These are phyloP conservation scores for Barbarea vulgaris DNA, from an alignment of 345 rosid genomes.

Conservation along the genomic window DNA sequence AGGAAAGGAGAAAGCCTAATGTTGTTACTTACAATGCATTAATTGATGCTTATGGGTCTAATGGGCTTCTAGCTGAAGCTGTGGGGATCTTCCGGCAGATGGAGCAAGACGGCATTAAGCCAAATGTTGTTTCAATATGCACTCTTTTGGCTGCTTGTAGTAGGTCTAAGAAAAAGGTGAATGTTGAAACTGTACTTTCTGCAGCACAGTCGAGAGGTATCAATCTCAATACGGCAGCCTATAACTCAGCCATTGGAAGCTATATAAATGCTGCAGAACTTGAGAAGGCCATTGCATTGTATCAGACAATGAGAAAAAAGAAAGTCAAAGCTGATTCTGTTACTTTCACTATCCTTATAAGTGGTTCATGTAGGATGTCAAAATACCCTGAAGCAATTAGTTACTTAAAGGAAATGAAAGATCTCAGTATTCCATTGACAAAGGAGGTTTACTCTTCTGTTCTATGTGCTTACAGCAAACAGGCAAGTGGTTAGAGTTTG, in stretches of 20 bases:
- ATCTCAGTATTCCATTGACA: constrained; percentile 62
- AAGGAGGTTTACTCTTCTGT: constrained; percentile 80
- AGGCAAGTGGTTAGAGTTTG: constrained; percentile 54
- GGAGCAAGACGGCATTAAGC: constrained; percentile 73
- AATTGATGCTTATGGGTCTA: constrained; percentile 92
- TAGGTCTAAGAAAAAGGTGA: constrained; percentile 68
- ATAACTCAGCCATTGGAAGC: constrained; percentile 89
- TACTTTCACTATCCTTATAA: constrained; percentile 79
- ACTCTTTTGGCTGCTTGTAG: constrained; percentile 90
- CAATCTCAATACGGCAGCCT: constrained; percentile 73
- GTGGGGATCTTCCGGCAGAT: constrained; percentile 72
- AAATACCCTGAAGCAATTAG: constrained; percentile 70
- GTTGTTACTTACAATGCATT: constrained; percentile 79
- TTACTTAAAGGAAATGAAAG: constrained; percentile 67
- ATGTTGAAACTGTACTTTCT: constrained; percentile 70
- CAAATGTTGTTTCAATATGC: constrained; percentile 79
- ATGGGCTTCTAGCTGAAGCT: constrained; percentile 76
- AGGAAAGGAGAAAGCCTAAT: constrained; percentile 68
- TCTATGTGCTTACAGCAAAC: constrained; percentile 73
- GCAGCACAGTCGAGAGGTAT: constrained; percentile 85
- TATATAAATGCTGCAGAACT: constrained; percentile 79
- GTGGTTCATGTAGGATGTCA: constrained; percentile 77
- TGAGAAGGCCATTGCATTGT: constrained; percentile 68
- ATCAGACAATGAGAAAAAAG: constrained; percentile 67
- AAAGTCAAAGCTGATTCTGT: constrained; percentile 70